Evolutionary conservation across 805 yeast genomes (phyloP).

Genomic region (Lipomyces mesembrius): DNA sequence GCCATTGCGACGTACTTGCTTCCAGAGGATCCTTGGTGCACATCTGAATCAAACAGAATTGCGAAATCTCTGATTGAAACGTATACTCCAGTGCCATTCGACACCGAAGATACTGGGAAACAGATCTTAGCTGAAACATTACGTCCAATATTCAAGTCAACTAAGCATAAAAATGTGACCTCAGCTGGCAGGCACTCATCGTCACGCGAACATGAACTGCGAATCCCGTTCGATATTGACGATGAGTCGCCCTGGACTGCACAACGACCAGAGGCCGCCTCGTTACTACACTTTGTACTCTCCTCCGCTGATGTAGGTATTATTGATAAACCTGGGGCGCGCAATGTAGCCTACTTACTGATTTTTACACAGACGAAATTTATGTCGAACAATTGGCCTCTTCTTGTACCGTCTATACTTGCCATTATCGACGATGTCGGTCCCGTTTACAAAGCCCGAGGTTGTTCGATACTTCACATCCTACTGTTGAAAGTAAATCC

Average conservation of each 20-base stretch:
- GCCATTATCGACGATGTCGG: constrained; percentile 23
- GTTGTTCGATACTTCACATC: constrained; percentile 11
- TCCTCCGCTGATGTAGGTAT: constrained; percentile 8
- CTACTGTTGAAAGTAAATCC: constrained; percentile 11
- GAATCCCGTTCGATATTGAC: constrained; percentile 10
- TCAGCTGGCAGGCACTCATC: constrained; percentile 20
- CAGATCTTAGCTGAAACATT: constrained; percentile 14
- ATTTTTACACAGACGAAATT: constrained; percentile 12
- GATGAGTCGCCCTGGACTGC: constrained; percentile 19
- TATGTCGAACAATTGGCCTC: constrained; percentile 22
- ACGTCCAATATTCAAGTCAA: constrained; percentile 22
- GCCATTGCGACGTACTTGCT: constrained; percentile 15
- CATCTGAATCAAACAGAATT: constrained; percentile 3
- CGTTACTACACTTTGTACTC: constrained; percentile 18
- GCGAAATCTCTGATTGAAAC: constrained; percentile 6
- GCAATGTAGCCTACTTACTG: not conserved
- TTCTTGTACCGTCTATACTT: constrained; percentile 29
- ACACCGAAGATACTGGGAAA: not conserved
- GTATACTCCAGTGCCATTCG: constrained; percentile 1
- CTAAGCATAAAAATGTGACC: constrained; percentile 18
- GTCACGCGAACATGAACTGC: constrained; percentile 20
- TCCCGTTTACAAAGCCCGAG: constrained; percentile 24
- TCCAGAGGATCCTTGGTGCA: constrained; percentile 26
- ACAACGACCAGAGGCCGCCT: constrained; percentile 32
- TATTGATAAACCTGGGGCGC: not conserved